These are phyloP conservation scores for Eustoma russellianum DNA, from an alignment of 257 asterid genomes.

Conservation along the genomic window DNA sequence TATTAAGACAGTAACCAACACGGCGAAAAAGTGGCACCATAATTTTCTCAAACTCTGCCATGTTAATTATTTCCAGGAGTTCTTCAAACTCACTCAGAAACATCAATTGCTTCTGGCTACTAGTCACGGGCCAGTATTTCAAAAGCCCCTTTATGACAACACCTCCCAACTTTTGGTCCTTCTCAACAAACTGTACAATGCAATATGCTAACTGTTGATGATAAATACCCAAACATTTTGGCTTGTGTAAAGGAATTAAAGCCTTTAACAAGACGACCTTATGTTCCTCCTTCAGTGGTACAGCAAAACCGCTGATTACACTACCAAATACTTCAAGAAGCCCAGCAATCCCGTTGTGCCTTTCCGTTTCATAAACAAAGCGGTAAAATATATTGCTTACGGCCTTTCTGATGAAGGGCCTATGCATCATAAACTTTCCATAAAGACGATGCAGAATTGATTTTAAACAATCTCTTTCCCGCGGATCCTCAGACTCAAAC, in stretches of 20 bases:
- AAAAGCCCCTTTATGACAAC: slow-evolving; percentile 26
- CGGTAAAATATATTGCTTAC: slow-evolving; percentile 33
- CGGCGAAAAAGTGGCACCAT: slow-evolving; percentile 37
- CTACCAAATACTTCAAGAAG: slow-evolving; percentile 39
- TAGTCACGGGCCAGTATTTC: slow-evolving; percentile 39
- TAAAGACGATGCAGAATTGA: slow-evolving; percentile 38
- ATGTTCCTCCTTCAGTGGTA: slow-evolving; percentile 41
- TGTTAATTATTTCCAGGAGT: slow-evolving; percentile 31
- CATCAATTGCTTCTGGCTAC: slow-evolving; percentile 41
- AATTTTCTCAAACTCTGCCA: slow-evolving; percentile 34
- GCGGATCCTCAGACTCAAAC: slow-evolving; percentile 38
- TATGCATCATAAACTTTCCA: slow-evolving; percentile 42
- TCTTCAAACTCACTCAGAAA: slow-evolving; percentile 40
- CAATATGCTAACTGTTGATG: slow-evolving; percentile 41
- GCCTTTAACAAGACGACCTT: slow-evolving; percentile 26
- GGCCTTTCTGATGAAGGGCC: slow-evolving; percentile 37
- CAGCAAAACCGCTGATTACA: slow-evolving; percentile 40
- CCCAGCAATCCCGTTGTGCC: slow-evolving; percentile 38
- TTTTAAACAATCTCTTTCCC: slow-evolving; percentile 39
- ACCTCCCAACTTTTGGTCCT: slow-evolving; percentile 34
- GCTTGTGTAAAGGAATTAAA: slow-evolving; percentile 38
- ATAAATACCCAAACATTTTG: slow-evolving; percentile 35
- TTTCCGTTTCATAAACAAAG: slow-evolving; percentile 32
- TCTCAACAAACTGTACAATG: slow-evolving; percentile 37
- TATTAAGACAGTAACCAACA: slow-evolving; percentile 30